Conservation (phyloP, 257 asterid species). For the Eucommia ulmoides region DNA sequence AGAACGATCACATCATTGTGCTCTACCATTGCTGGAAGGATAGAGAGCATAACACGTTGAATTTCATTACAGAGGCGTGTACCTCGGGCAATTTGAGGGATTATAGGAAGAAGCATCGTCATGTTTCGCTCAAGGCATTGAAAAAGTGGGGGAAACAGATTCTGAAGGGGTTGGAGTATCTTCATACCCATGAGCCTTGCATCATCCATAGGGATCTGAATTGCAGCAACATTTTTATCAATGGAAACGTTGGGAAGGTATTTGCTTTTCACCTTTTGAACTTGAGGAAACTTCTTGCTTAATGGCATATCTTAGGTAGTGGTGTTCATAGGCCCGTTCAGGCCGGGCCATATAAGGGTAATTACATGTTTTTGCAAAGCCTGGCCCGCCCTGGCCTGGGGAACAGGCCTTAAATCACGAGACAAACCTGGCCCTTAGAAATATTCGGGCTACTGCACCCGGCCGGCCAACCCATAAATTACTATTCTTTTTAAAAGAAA, state of each 20-base stretch:
- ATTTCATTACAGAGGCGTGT: conserved; percentile 22
- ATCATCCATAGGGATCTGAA: conserved; percentile 22
- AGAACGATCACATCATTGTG: conserved; percentile 15
- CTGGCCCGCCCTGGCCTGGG: no score
- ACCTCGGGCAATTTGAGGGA: conserved; percentile 18
- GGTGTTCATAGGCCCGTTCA: no score
- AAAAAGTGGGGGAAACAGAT: conserved; percentile 22
- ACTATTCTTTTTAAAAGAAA: no score
- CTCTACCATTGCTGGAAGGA: conserved; percentile 16
- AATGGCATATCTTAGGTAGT: no score
- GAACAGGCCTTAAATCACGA: no score
- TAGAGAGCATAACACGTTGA: conserved; percentile 6
- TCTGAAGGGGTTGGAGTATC: conserved; percentile 18
- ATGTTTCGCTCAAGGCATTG: conserved; percentile 17
- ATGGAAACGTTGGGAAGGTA: conserved; percentile 24
- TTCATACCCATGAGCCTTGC: conserved; percentile 24
- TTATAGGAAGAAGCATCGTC: conserved; percentile 23
- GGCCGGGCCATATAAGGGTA: background rate
- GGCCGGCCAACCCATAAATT: no score
- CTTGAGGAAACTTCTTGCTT: background rate
- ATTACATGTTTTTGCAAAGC: no score
- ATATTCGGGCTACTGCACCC: no score
- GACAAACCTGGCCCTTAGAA: no score
- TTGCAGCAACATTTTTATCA: conserved; percentile 24
- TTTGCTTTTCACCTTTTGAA: background rate